Base-by-base conservation (phyloP, 306 rosid species). In the Ochetophila trinervis region DNA sequence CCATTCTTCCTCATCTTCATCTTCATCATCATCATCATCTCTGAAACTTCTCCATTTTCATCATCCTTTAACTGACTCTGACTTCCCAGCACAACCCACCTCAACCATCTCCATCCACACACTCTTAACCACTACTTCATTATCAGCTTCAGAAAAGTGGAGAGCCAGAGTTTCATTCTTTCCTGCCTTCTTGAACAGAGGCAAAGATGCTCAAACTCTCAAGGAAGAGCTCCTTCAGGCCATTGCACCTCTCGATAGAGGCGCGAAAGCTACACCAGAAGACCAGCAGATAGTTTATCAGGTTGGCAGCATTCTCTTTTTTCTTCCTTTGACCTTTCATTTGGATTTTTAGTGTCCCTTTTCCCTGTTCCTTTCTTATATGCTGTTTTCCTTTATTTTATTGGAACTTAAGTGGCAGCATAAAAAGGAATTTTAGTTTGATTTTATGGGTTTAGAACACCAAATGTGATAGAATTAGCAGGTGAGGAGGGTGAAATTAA, bases 171-270 rank as follows among this genome's bases (percentile, higher is more conserved):
- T 88, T 22, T 86, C 97, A 0, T 88, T 91, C 73, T 91, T 91
- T 50, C 76, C 95, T 73, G 74, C 89, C 10, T 85, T 91, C 63
- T 47, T 83, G 24, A 82, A 74, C 57, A 91, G 73, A 68, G 82
- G 83, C 13, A 88, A 88, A 58, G 87, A 86, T 61, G 79, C 85
- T 16, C 49, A 69, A 13, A 35, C 71, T 62, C 73, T 91, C 60
- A 91, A 88, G 75, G 82, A 91, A 53, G 86, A 91, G 72, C 95
- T 91, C 67, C 88, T 91, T 18, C 77, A 78, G 15, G 91, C 90
- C 71, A 85, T 91, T 82, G 80, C 80, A 5, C 70, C 82, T 0
- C 90, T 91, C 22, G 97, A 91, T 83, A 83, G 95, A 47, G 97
- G 97, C 3, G 96, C 97, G n/a, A 87, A 83, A 34, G 96, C 97